phyloP scores from a whole-genome alignment of 2,329 filamentous ascomycete genomes.

The Botrytis byssoidea region DNA sequence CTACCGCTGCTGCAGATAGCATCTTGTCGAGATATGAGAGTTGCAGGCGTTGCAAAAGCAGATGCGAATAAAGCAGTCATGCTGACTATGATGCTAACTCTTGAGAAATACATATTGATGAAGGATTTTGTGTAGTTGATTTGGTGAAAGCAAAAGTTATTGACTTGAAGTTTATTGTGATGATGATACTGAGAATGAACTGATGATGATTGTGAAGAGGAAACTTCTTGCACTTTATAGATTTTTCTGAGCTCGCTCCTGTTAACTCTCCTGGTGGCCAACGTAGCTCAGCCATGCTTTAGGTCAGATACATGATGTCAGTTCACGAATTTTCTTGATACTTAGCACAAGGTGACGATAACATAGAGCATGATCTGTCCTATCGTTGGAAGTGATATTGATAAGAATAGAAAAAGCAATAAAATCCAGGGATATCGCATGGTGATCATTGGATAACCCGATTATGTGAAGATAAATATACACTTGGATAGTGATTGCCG shows the following conservation, averaged over 20 bases:
- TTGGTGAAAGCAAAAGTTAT: not conserved
- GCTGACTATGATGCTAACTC: not conserved
- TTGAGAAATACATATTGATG: slow-evolving; percentile 27
- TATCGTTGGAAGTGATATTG: not conserved
- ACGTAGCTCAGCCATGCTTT: not conserved
- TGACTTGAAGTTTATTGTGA: not conserved
- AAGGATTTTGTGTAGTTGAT: not conserved
- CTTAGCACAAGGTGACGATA: not conserved
- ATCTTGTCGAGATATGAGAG: slow-evolving; percentile 14
- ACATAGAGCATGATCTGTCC: not conserved
- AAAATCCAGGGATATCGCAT: not conserved
- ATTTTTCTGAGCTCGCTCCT: not conserved
- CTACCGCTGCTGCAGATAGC: slow-evolving; percentile 29
- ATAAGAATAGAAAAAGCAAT: not conserved
- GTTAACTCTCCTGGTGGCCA: not conserved
- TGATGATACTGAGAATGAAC: not conserved
- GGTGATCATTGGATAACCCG: not conserved
- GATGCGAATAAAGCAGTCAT: slow-evolving; percentile 33
- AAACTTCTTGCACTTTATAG: not conserved
- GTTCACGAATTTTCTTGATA: not conserved
- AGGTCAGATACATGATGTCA: slow-evolving; percentile 4
- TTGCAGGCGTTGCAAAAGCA: slow-evolving; percentile 33
- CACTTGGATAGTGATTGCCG: not conserved
- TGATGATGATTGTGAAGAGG: not conserved
- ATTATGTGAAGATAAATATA: slow-evolving; percentile 1